Percentiles rank a stretch among this genome's conserved stretches.
These are phyloP conservation scores for Syncephalastrum sp. DNA, from an alignment of 371 early-diverging fungal genomes.

Conservation along the genomic window DNA sequence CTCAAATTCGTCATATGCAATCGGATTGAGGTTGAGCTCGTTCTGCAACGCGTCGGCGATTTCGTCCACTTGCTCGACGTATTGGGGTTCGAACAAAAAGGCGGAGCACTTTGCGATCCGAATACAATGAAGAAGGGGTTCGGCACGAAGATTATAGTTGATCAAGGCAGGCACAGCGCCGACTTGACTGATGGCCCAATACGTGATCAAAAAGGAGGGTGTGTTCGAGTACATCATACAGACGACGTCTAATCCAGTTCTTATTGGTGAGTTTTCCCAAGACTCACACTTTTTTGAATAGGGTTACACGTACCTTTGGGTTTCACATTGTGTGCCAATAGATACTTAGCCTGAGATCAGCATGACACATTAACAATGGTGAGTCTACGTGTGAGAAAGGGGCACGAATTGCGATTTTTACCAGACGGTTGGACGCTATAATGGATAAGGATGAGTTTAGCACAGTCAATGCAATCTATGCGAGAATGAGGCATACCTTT, in stretches of 20 bases:
- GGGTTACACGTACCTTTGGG: slow-evolving; percentile 15
- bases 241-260: slow-evolving; percentile 22
- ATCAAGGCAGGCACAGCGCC: slow-evolving; percentile 32
- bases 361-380: background rate
- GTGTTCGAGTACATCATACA: slow-evolving; percentile 37
- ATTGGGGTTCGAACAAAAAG: slow-evolving; percentile 29
- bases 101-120: slow-evolving; percentile 22
- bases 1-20: no score
- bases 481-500: slow-evolving; percentile 14
- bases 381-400: no score
- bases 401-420: background rate
- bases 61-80: slow-evolving; percentile 19
- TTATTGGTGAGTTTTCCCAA: no score
- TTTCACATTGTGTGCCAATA: slow-evolving; percentile 22
- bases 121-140: slow-evolving; percentile 27
- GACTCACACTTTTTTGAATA: background rate
- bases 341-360: slow-evolving; percentile 23
- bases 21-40: no score
- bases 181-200: slow-evolving; percentile 29
- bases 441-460: background rate
- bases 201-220: slow-evolving; percentile 23
- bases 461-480: background rate
- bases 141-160: slow-evolving; percentile 29
- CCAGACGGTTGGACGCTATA: slow-evolving; percentile 25
- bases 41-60: background rate